Evolutionary conservation across 2,329 filamentous ascomycete genomes (phyloP).

Genomic region (Metarhizium guizhouense): DNA sequence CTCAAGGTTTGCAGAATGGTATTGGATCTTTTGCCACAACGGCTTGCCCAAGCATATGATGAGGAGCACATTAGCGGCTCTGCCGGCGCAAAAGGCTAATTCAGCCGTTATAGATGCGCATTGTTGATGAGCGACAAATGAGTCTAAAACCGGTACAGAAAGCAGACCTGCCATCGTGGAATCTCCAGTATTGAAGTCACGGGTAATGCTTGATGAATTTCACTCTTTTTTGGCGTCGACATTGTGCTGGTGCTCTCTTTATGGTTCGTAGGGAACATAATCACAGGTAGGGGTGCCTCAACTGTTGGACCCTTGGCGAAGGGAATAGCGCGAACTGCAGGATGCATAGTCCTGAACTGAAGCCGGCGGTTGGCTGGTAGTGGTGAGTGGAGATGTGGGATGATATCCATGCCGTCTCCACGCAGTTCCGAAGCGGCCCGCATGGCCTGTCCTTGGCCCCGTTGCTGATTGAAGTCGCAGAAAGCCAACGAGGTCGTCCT

Average conservation of each 20-base stretch:
- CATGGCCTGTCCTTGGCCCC: neutral
- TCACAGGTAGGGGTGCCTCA: neutral
- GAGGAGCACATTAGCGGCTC: no score
- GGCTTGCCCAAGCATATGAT: no score
- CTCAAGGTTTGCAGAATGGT: no score
- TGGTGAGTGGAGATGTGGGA: neutral
- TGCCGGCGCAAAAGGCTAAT: no score
- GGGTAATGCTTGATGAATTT: neutral
- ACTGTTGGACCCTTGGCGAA: neutral
- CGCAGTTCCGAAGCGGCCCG: constrained; percentile 1
- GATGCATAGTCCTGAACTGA: neutral
- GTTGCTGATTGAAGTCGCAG: neutral
- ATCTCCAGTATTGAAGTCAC: neutral
- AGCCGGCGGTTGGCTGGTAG: neutral
- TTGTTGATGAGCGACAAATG: no score
- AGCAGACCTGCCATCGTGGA: neutral
- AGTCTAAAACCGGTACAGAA: no score
- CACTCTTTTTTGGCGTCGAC: no score
- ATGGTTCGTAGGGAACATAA: neutral
- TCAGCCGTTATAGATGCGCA: no score
- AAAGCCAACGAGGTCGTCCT: neutral
- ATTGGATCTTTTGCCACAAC: no score
- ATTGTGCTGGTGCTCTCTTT: no score
- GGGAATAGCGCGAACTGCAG: neutral
- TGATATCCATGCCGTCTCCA: constrained; percentile 1